These are phyloP conservation scores for Eragrostis nindensis DNA, from an alignment of 176 grass and related monocot species.

Conservation along the genomic window DNA sequence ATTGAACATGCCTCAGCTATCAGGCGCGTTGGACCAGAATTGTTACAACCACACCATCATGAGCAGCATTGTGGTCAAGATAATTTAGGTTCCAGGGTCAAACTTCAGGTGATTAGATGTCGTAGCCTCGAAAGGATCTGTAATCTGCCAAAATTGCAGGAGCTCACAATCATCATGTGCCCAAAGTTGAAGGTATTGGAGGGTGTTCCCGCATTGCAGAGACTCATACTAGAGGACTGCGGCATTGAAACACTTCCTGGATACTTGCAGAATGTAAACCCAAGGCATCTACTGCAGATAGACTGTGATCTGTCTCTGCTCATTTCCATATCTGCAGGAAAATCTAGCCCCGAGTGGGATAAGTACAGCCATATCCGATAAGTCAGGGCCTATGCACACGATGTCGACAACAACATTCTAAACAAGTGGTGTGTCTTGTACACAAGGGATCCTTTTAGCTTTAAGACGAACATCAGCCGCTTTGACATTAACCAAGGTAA, in stretches of 20 bases:
- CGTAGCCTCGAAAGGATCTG: neutral
- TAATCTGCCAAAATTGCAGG: neutral
- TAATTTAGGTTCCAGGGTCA: too few species aligned
- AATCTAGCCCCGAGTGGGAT: slow-evolving; percentile 2
- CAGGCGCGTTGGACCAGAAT: neutral
- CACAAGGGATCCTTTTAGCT: too few species aligned
- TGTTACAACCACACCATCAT: neutral
- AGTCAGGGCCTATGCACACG: neutral
- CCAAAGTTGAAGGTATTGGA: neutral
- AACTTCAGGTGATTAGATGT: neutral
- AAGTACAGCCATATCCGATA: neutral
- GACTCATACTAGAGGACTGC: neutral
- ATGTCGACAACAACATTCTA: neutral
- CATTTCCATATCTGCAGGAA: neutral
- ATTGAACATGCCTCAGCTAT: neutral
- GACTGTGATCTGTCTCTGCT: neutral
- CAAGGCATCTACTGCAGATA: neutral
- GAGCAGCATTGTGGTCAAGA: neutral
- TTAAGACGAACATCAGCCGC: too few species aligned
- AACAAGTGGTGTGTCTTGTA: neutral
- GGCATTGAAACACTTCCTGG: neutral
- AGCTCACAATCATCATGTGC: neutral
- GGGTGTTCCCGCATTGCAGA: neutral
- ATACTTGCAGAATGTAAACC: neutral
- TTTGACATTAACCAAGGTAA: neutral